Base-by-base conservation (phyloP, 2,329 filamentous ascomycete genomes). In the Aspergillus texensis region DNA sequence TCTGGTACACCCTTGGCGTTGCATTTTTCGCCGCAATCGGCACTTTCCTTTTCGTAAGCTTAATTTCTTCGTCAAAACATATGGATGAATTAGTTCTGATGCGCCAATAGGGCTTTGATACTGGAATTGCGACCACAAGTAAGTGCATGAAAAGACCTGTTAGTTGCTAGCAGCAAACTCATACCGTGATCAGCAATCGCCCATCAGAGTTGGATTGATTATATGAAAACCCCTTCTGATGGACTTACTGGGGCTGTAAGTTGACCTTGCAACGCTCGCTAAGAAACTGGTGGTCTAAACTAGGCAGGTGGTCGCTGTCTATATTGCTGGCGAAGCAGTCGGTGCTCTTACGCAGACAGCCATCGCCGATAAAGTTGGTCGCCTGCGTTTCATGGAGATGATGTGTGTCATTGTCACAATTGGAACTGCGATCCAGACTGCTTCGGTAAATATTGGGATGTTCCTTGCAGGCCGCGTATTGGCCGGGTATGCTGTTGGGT, bases 71-170 rank as follows among this genome's bases (percentile, higher is more conserved):
- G 0, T 16, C 16, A 41, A 34, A 34, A 6, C 9, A 3, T 26
- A 30, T 14, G 21, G 19, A 16, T 5, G 19, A 16, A 19, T 36
- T 24, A 21, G 34, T 55, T 30, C 48, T 66, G 34, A 67, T 39
- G 43, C 65, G 30, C 24, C 32, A 54, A 54, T 58, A 85, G 84
- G 85, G 85, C 3, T 87, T 87, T 63, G 86, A 87, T 70, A 87
- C 85, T 0, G 85, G 85, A 32, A 87, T 87, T 61, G 85, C 84
- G 5, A 88, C 85, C 14, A 87, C 85, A 19, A 87, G 81, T 84
- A 64, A 75, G 79, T 75, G 30, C 34, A 16, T 24, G 50, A 36
- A 41, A 11, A 9, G 26, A 14, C 11, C 39, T n/a, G 24, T 55
- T n/a, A 26, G 14, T 16, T 24, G 32, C 19, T 12, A 36, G 52